These are phyloP conservation scores for Orbilia brochopaga DNA, from an alignment of 2,329 filamentous ascomycete species.

Conservation along the genomic window DNA sequence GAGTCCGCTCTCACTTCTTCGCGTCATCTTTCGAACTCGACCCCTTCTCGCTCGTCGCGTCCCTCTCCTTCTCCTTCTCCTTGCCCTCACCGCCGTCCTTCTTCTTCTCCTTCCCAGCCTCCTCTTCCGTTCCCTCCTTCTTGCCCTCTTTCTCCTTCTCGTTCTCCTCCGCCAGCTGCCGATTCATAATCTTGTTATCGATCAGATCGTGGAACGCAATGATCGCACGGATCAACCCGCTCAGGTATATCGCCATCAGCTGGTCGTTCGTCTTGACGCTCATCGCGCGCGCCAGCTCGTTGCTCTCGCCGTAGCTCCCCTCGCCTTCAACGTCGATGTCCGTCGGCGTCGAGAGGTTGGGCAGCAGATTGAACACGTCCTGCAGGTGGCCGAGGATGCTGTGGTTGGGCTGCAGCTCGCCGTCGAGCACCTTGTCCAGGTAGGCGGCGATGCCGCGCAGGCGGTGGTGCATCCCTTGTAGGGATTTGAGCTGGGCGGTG, in stretches of 20 bases:
- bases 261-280: slow-evolving; percentile 99
- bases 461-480: slow-evolving; percentile 92
- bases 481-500: slow-evolving; percentile 94
- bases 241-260: slow-evolving; percentile 97
- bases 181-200: slow-evolving; percentile 99
- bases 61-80: slow-evolving; percentile 18
- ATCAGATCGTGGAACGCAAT: slow-evolving; percentile 99
- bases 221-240: slow-evolving; percentile 94
- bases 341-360: slow-evolving; percentile 86
- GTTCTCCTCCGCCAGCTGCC: slow-evolving; percentile 95
- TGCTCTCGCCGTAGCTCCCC: slow-evolving; percentile 67
- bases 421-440: slow-evolving; percentile 92
- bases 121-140: slow-evolving; percentile 63
- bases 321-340: slow-evolving; percentile 66
- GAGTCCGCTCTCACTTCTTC: slow-evolving; percentile 64
- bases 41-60: slow-evolving; percentile 61
- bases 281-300: slow-evolving; percentile 93
- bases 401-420: slow-evolving; percentile 92
- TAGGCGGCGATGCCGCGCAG: slow-evolving; percentile 95
- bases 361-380: slow-evolving; percentile 97
- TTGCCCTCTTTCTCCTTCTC: slow-evolving; percentile 71
- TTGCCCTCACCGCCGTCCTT: slow-evolving; percentile 63
- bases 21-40: slow-evolving; percentile 65
- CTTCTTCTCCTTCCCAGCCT: slow-evolving; percentile 72
- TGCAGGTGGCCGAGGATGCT: slow-evolving; percentile 97